A percentile compares a stretch with the other conserved stretches of the same genome.
Conservation (phyloP, 1,284 basidiomycete genomes). For the Melampsora americana region DNA sequence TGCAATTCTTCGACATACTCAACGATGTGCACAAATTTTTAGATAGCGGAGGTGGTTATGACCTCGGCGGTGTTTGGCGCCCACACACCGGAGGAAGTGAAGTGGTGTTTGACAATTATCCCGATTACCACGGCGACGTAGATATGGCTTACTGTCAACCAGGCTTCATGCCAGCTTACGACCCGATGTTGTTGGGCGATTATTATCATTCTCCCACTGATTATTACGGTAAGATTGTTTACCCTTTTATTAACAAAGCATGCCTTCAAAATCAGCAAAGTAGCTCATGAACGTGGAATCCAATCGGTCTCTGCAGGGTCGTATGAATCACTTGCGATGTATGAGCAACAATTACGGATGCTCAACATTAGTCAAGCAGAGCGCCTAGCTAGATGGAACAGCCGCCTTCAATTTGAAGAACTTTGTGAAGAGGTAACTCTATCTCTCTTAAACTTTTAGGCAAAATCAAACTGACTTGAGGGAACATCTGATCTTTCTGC, state of each 20-base stretch:
- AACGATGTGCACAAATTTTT: no score
- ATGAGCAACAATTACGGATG: constrained; percentile 34
- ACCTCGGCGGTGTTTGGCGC: constrained; percentile 34
- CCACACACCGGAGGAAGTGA: constrained; percentile 37
- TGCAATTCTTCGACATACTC: no score
- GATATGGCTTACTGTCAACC: constrained; percentile 13
- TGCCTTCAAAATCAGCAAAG: no score
- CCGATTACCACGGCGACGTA: background rate
- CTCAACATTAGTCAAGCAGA: constrained; percentile 29
- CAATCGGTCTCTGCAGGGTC: background rate
- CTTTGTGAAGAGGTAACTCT: constrained; percentile 30
- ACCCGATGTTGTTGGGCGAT: constrained; percentile 7
- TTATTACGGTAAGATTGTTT: constrained; percentile 24
- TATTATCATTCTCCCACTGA: constrained; percentile 31
- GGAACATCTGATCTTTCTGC: background rate
- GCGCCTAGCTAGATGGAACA: constrained; percentile 30
- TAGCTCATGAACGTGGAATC: no score
- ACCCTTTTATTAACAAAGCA: no score
- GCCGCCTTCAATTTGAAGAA: constrained; percentile 37
- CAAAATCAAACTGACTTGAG: background rate
- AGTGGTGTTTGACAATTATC: constrained; percentile 17
- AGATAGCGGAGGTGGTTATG: constrained; percentile 30
- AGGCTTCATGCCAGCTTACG: background rate
- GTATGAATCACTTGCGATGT: constrained; percentile 16
- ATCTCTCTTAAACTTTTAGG: background rate